Percentiles rank a stretch among this genome's conserved stretches.
Conservation (phyloP, 2,329 filamentous ascomycete genomes). For the Calonectria henricotiae region DNA sequence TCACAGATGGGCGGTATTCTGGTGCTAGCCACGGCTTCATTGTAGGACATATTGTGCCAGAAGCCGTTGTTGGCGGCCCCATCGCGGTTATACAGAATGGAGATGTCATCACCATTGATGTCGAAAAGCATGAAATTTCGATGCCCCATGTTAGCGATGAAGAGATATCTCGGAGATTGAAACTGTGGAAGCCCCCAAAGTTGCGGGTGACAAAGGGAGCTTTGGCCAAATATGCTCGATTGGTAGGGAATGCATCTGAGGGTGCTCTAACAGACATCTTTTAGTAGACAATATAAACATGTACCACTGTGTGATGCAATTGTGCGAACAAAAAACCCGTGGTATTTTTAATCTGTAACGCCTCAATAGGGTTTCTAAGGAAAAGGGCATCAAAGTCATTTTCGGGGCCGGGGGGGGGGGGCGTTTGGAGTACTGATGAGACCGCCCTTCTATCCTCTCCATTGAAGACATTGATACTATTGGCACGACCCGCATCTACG, state of each 20-base stretch:
- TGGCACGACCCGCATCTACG: too few species aligned
- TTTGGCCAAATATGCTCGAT: constrained; percentile 10
- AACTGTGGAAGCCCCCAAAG: neutral
- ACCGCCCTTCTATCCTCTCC: too few species aligned
- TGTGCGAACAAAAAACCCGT: too few species aligned
- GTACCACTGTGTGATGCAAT: too few species aligned
- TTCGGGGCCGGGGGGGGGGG: too few species aligned
- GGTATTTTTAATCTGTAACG: too few species aligned
- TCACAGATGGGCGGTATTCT: constrained; percentile 91
- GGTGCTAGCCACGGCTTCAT: constrained; percentile 93
- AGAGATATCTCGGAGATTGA: neutral
- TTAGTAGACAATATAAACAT: neutral
- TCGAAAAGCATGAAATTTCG: constrained; percentile 54
- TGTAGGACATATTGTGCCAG: constrained; percentile 91
- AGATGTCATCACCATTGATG: constrained; percentile 88
- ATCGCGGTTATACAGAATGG: constrained; percentile 86
- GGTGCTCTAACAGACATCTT: constrained; percentile 3
- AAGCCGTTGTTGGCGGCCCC: constrained; percentile 89
- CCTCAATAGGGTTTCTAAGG: too few species aligned
- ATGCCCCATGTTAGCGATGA: constrained; percentile 20
- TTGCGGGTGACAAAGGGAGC: neutral
- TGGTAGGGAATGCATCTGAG: constrained; percentile 19
- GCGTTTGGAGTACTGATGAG: too few species aligned
- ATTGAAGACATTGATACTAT: too few species aligned
- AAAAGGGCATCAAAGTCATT: too few species aligned